Conservation (phyloP, 257 asterid species). For the Solanum raphanifolium region DNA sequence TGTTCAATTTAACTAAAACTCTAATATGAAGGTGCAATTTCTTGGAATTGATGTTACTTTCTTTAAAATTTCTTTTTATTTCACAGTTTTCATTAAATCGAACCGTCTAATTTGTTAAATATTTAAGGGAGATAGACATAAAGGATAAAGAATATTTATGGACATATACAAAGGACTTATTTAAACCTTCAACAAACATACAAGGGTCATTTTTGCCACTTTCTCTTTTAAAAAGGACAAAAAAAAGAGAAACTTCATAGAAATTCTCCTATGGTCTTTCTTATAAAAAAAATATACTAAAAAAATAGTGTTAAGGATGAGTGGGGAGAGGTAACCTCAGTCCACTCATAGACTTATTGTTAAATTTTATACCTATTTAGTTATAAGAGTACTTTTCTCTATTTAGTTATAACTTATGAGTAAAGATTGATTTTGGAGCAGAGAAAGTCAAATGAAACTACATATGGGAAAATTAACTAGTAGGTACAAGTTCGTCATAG, state of each 20-base stretch:
- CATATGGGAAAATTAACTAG: background rate
- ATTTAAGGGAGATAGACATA: background rate
- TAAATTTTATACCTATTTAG: background rate
- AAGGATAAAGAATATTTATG: background rate
- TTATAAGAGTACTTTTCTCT: background rate
- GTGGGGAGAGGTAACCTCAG: background rate
- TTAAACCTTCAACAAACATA: background rate
- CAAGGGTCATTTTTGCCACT: background rate
- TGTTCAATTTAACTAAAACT: background rate
- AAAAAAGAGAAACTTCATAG: background rate
- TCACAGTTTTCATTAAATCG: background rate
- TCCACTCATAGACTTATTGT: background rate
- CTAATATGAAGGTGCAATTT: background rate
- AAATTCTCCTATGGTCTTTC: background rate
- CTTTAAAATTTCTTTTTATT: background rate
- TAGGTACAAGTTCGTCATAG: background rate
- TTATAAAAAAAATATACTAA: background rate
- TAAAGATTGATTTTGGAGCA: background rate
- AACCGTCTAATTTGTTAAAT: background rate
- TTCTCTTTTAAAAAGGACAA: background rate
- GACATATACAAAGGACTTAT: background rate
- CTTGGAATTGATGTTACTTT: background rate
- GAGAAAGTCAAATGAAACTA: background rate
- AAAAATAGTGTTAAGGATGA: background rate
- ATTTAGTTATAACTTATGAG: background rate